Percentiles rank a stretch among this genome's conserved stretches.
These are phyloP conservation scores for Houttuynia cordata DNA, from an alignment of 164 flowering plant genomes.

Conservation along the genomic window DNA sequence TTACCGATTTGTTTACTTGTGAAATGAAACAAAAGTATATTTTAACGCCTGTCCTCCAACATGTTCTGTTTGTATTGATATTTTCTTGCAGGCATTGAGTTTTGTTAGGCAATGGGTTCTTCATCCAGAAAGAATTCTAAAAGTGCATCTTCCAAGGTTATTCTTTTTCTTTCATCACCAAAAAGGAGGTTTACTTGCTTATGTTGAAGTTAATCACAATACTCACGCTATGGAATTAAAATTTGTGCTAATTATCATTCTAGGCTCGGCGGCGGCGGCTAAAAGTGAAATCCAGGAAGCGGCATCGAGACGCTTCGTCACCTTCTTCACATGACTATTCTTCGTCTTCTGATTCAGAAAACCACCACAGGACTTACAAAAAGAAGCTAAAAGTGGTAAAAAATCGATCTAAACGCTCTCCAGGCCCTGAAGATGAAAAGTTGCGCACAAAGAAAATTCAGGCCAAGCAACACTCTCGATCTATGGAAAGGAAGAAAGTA, in stretches of 20 bases:
- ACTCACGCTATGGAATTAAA: neutral
- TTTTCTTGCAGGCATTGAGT: slow-evolving; percentile 1
- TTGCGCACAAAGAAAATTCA: slow-evolving; percentile 27
- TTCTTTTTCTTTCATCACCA: neutral
- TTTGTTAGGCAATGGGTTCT: neutral
- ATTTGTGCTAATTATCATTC: neutral
- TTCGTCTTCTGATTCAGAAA: slow-evolving; percentile 39
- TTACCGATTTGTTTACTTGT: neutral
- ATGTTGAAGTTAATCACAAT: no score
- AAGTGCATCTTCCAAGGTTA: neutral
- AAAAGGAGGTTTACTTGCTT: neutral
- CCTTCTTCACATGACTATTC: slow-evolving; percentile 16
- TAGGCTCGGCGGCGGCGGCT: slow-evolving; percentile 3
- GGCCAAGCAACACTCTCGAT: slow-evolving; percentile 21
- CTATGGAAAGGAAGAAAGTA: slow-evolving; percentile 26
- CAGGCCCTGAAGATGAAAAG: slow-evolving; percentile 20
- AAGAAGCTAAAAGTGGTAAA: slow-evolving; percentile 23
- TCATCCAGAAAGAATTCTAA: neutral
- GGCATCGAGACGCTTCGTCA: slow-evolving; percentile 30
- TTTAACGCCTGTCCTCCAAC: neutral
- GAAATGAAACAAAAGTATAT: neutral
- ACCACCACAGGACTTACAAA: slow-evolving; percentile 19
- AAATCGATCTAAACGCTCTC: slow-evolving; percentile 31
- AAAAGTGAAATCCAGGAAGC: slow-evolving; percentile 52
- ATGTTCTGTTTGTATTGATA: neutral